These are phyloP conservation scores for Boletus tomentosulus DNA, from an alignment of 768 basidiomycete genomes.

Conservation along the genomic window DNA sequence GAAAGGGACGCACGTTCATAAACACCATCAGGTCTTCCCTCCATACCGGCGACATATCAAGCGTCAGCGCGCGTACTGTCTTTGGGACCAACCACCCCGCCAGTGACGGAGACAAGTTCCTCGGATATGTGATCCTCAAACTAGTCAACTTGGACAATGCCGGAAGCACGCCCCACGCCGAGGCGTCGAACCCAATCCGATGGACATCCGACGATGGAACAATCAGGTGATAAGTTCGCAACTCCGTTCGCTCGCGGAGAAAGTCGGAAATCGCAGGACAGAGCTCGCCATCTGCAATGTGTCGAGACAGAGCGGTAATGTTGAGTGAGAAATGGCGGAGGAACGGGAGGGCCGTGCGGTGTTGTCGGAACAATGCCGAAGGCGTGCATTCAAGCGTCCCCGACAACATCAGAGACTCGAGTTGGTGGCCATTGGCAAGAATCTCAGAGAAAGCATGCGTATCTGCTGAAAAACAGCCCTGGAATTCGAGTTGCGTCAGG, in stretches of 20 bases:
- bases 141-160: constrained; percentile 49
- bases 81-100: constrained; percentile 67
- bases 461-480: constrained; percentile 49
- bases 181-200: constrained; percentile 62
- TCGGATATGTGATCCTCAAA: constrained; percentile 59
- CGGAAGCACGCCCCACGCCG: constrained; percentile 68
- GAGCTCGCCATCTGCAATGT: constrained; percentile 52
- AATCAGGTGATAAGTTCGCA: constrained; percentile 52
- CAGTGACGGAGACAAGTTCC: constrained; percentile 58
- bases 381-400: constrained; percentile 50
- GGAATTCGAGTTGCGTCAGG: constrained; percentile 59
- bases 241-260: constrained; percentile 48
- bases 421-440: constrained; percentile 54
- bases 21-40: constrained; percentile 41
- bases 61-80: constrained; percentile 42
- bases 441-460: constrained; percentile 55
- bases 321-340: constrained; percentile 60
- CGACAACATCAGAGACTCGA: constrained; percentile 58
- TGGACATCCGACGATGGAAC: constrained; percentile 42
- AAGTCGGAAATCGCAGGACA: constrained; percentile 69
- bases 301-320: constrained; percentile 38
- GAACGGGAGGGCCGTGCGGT: constrained; percentile 48
- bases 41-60: constrained; percentile 36
- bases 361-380: constrained; percentile 47
- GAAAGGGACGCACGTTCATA: constrained; percentile 33